Base-by-base conservation (phyloP, 2,329 filamentous ascomycete species). In the Phoma sp. region DNA sequence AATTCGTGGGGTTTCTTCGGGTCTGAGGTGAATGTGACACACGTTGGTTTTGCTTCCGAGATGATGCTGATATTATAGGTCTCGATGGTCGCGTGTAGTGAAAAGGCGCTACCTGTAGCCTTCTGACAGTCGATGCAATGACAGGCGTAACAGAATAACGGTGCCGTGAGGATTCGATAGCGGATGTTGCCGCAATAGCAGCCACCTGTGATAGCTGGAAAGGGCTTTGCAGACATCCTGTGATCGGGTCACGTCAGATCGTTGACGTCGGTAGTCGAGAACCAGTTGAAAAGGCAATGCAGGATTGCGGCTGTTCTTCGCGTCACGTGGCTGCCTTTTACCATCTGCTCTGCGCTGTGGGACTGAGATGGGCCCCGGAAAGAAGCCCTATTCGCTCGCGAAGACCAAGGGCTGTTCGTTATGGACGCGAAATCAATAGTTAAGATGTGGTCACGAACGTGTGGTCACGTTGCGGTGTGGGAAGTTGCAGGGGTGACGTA, bases 91-190 rank as follows among this genome's bases (percentile, higher is more conserved):
- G 65, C 59, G 13, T 60, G 60, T 1, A 58, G 50, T 7, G 56
- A 53, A 47, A 68, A 73, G 7, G 61, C 66, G 18, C 61, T 62
- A 11, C 70, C 70, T 0, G 64, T 61, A 7, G 40, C 25, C 22
- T 65, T 66, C 36, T 71, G 67, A 49, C 70, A 73, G 44, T 68
- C 64, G 2, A 49, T 29, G 24, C 70, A 73, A 55, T 73, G 68
- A 57, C 70, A 73, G 13, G 68, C 68, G 42, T 64, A 62, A 50
- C 61, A 67, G 58, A 62, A 72, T 23, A 73, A 57, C 1, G 70
- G 70, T 0, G 67, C 58, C 1, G 60, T 66, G 24, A 68, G 59
- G 4, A 73, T 54, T 1, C 68, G 64, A 36, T 68, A 73, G 6
- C 62, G 59, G 25, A 67, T 49, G 2, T 41, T 37, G n/a, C 47